These are phyloP conservation scores for Domatiomyces globalis DNA, from an alignment of 2,329 filamentous ascomycete species.

Conservation along the genomic window DNA sequence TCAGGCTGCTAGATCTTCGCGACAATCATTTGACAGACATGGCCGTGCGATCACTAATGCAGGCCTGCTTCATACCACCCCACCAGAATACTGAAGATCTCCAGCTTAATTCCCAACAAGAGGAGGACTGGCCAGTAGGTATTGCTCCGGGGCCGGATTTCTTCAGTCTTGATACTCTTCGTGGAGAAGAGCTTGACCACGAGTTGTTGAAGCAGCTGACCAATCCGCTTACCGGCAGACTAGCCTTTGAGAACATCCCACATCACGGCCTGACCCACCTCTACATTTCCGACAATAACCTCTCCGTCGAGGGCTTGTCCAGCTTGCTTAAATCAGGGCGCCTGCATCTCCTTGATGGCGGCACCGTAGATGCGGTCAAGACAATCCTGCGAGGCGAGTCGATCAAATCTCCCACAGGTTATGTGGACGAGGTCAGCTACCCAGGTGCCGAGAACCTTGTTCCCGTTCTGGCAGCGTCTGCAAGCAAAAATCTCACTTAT, in stretches of 20 bases:
- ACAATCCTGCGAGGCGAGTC: conserved; percentile 11
- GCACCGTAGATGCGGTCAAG: conserved; percentile 30
- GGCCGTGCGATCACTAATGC: conserved; percentile 38
- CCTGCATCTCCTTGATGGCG: conserved; percentile 43
- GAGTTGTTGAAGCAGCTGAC: conserved; percentile 38
- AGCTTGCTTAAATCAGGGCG: conserved; percentile 38
- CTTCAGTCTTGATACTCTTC: conserved; percentile 27
- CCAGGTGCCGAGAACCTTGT: conserved; percentile 42
- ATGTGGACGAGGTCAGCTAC: conserved; percentile 22
- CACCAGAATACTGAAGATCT: conserved; percentile 16
- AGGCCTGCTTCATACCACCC: conserved; percentile 33
- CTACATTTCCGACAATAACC: conserved; percentile 41
- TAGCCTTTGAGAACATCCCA: conserved; percentile 42
- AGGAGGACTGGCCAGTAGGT: conserved; percentile 21
- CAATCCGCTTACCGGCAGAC: conserved; percentile 36
- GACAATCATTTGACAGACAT: conserved; percentile 45
- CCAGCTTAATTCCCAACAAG: conserved; percentile 16
- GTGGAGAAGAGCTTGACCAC: conserved; percentile 37
- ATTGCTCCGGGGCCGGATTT: conserved; percentile 25
- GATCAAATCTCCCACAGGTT: conserved; percentile 9
- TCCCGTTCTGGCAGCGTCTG: conserved; percentile 34
- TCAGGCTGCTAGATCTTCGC: conserved; percentile 43
- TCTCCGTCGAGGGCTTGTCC: conserved; percentile 43
- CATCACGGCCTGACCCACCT: conserved; percentile 46
- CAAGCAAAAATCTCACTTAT: conserved; percentile 37